Conservation (phyloP, 331 rosid species). For the Acacia pycnantha region DNA sequence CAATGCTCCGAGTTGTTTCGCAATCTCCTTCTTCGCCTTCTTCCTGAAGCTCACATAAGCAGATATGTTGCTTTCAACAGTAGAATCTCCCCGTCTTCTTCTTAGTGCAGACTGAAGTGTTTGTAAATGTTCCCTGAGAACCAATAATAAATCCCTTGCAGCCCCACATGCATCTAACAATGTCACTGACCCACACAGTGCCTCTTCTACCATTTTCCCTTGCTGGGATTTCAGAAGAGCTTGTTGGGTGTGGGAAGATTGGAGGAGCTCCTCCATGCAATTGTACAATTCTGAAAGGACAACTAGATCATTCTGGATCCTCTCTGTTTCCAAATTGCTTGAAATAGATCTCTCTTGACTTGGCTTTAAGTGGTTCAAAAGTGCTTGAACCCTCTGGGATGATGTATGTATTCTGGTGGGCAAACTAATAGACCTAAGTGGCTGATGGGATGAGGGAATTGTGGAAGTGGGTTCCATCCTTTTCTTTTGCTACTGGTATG, state of each 20-base stretch:
- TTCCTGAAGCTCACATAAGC: conserved; percentile 42
- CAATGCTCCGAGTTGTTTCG: conserved; percentile 46
- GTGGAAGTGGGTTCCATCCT: conserved; percentile 55
- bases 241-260: conserved; percentile 52
- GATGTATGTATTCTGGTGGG: conserved; percentile 74
- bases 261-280: conserved; percentile 60
- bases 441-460: conserved; percentile 35
- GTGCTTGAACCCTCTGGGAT: conserved; percentile 56
- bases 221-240: conserved; percentile 48
- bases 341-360: conserved; percentile 19
- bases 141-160: conserved; percentile 37
- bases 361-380: conserved; percentile 48
- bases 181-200: conserved; percentile 55
- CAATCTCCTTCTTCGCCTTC: conserved; percentile 61
- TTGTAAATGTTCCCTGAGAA: conserved; percentile 43
- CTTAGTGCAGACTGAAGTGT: conserved; percentile 47
- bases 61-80: conserved; percentile 32
- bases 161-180: conserved; percentile 50
- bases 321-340: conserved; percentile 36
- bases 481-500: conserved; percentile 10
- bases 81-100: conserved; percentile 44
- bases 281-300: conserved; percentile 58
- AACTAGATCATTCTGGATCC: conserved; percentile 47
- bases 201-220: conserved; percentile 55
- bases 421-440: conserved; percentile 78